Conservation (phyloP, 2,329 filamentous ascomycete genomes). For the Penicillium sp. region DNA sequence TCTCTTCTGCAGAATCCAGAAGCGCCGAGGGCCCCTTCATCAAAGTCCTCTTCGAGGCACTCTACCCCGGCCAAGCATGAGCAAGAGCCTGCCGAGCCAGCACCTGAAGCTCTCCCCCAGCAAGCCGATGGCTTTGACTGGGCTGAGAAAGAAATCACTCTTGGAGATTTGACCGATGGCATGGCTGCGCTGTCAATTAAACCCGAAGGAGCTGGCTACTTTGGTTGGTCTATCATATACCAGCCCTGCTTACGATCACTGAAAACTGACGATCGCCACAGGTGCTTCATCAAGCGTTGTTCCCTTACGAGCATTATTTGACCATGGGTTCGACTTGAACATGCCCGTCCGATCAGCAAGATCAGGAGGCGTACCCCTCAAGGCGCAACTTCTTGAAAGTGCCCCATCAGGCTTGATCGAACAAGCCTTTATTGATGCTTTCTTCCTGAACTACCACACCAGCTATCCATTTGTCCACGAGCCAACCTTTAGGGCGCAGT, state of each 20-base stretch:
- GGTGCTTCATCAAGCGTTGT: slow-evolving; percentile 44
- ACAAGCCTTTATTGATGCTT: slow-evolving; percentile 48
- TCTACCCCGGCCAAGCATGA: slow-evolving; percentile 39
- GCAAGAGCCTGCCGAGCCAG: slow-evolving; percentile 36
- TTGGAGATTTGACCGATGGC: slow-evolving; percentile 42
- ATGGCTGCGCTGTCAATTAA: slow-evolving; percentile 46
- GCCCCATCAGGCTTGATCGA: slow-evolving; percentile 42
- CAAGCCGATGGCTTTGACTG: slow-evolving; percentile 44
- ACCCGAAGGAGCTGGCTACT: slow-evolving; percentile 44
- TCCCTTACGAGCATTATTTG: slow-evolving; percentile 39
- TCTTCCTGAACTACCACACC: slow-evolving; percentile 50
- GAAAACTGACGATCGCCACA: slow-evolving; percentile 10
- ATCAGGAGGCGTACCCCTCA: slow-evolving; percentile 36
- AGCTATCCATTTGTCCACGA: slow-evolving; percentile 54
- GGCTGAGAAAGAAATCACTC: slow-evolving; percentile 42
- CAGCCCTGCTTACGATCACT: background rate
- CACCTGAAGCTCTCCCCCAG: slow-evolving; percentile 48
- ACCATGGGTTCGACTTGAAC: slow-evolving; percentile 44
- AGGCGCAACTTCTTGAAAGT: slow-evolving; percentile 40
- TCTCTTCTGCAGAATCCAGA: slow-evolving; percentile 42
- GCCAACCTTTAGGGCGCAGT: slow-evolving; percentile 50
- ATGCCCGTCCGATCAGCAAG: slow-evolving; percentile 34
- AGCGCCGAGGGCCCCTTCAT: slow-evolving; percentile 34
- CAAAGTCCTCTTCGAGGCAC: slow-evolving; percentile 41
- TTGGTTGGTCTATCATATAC: slow-evolving; percentile 27